These are phyloP conservation scores for Flaveria robusta DNA, from an alignment of 129 eudicot species.

Conservation along the genomic window DNA sequence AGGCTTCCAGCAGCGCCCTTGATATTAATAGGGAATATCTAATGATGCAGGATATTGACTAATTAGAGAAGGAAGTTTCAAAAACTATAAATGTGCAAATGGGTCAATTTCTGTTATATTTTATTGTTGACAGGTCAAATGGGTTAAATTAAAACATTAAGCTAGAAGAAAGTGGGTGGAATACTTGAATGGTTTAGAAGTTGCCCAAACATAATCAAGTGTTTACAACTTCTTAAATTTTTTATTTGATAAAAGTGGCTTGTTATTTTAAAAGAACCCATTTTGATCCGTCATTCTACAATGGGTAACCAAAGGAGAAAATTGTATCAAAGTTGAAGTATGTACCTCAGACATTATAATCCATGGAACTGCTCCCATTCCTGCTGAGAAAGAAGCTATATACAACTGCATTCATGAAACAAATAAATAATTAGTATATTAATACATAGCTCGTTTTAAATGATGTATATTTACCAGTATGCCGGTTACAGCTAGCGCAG, in stretches of 20 bases:
- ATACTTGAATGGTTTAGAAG: too few relatives aligned
- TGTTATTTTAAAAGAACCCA: too few relatives aligned
- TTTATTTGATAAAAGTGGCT: too few relatives aligned
- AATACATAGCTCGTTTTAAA: neutral
- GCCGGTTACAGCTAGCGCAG: conserved; percentile 83
- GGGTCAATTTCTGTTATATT: neutral
- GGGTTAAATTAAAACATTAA: neutral
- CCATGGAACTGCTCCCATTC: conserved; percentile 99
- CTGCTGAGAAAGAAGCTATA: conserved; percentile 70
- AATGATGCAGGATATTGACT: neutral
- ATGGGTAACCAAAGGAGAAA: neutral
- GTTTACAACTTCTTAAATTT: too few relatives aligned
- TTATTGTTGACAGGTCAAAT: neutral
- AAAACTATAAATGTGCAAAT: neutral
- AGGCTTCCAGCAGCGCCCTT: conserved; percentile 70
- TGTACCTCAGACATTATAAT: conserved; percentile 95
- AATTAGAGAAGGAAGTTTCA: neutral
- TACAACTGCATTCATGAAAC: conserved; percentile 51
- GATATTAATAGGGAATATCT: conserved; percentile 66
- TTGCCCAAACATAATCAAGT: neutral
- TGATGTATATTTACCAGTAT: conserved; percentile 59
- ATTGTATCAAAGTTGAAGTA: neutral
- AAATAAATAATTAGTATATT: neutral
- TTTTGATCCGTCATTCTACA: neutral
- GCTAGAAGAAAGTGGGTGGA: neutral